A percentile compares a stretch with the other conserved stretches of the same genome.
Conservation (phyloP, 257 asterid species). For the Lavandula angustifolia region DNA sequence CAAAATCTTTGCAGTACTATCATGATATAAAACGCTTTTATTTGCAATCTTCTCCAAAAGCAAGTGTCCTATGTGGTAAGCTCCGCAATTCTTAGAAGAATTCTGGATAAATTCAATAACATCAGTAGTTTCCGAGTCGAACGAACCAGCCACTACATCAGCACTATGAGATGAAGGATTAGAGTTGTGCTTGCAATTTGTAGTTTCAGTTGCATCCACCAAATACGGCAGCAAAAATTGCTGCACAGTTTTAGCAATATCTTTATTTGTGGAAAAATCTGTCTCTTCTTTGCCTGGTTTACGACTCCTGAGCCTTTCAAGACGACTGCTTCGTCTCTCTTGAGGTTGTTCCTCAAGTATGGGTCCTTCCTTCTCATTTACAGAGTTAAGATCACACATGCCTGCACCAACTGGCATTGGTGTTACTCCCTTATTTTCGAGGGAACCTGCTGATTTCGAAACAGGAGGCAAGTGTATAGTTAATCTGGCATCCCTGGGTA, state of each 20-base stretch:
- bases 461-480: conserved; percentile 57
- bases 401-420: conserved; percentile 42
- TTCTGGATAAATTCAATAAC: conserved; percentile 66
- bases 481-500: conserved; percentile 56
- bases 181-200: conserved; percentile 38
- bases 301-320: conserved; percentile 89
- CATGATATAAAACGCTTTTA: conserved; percentile 54
- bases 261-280: conserved; percentile 65
- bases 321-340: conserved; percentile 97
- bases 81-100: conserved; percentile 64
- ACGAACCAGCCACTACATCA: conserved; percentile 46
- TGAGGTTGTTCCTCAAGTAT: conserved; percentile 82
- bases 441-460: conserved; percentile 38
- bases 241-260: conserved; percentile 72
- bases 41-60: conserved; percentile 78
- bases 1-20: conserved; percentile 56
- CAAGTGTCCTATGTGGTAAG: conserved; percentile 80
- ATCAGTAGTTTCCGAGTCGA: conserved; percentile 52
- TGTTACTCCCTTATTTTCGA: conserved; percentile 45
- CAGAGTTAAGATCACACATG: conserved; percentile 42
- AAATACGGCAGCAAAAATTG: conserved; percentile 68
- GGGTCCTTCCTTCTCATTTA: conserved; percentile 62
- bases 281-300: conserved; percentile 89
- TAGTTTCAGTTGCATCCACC: conserved; percentile 46
- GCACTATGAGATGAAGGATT: conserved; percentile 41